Percentiles rank a stretch among this genome's conserved stretches.
phyloP scores from a whole-genome alignment of 148 eudicot genomes.

The Cornus controversa region DNA sequence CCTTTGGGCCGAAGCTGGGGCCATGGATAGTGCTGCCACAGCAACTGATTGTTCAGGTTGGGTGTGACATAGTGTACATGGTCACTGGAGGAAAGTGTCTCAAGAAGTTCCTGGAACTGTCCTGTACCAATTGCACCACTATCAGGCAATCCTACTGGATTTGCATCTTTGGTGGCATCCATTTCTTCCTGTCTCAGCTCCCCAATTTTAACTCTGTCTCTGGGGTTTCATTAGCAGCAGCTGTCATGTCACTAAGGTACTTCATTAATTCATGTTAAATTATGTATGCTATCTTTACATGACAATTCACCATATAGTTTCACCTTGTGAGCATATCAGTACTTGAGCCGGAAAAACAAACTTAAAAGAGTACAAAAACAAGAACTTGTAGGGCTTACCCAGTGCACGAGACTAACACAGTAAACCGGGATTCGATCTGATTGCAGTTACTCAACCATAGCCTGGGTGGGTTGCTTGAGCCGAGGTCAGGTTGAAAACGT shows the following conservation, averaged over 20 bases:
- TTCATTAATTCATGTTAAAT: too few relatives aligned
- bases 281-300: too few relatives aligned
- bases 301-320: too few relatives aligned
- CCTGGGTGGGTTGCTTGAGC: conserved; percentile 78
- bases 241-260: conserved; percentile 90
- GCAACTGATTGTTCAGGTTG: conserved; percentile 91
- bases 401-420: too few relatives aligned
- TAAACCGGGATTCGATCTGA: too few relatives aligned
- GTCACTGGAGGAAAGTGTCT: conserved; percentile 91
- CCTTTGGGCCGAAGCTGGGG: conserved; percentile 83
- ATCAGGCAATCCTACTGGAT: conserved; percentile 84
- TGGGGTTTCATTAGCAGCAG: conserved; percentile 82
- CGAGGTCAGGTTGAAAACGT: conserved; percentile 60
- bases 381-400: too few relatives aligned
- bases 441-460: conserved; percentile 88
- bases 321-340: too few relatives aligned
- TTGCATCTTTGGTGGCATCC: conserved; percentile 71
- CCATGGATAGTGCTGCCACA: conserved; percentile 92
- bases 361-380: too few relatives aligned
- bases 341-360: too few relatives aligned
- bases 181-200: conserved; percentile 84
- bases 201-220: conserved; percentile 86
- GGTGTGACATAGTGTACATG: conserved; percentile 91
- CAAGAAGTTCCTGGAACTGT: conserved; percentile 78
- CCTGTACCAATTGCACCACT: conserved; percentile 55